Percentiles rank a stretch among this genome's conserved stretches.
Evolutionary conservation across 352 stramenopile species (phyloP).

Genomic region (Phytophthora hibernalis): DNA sequence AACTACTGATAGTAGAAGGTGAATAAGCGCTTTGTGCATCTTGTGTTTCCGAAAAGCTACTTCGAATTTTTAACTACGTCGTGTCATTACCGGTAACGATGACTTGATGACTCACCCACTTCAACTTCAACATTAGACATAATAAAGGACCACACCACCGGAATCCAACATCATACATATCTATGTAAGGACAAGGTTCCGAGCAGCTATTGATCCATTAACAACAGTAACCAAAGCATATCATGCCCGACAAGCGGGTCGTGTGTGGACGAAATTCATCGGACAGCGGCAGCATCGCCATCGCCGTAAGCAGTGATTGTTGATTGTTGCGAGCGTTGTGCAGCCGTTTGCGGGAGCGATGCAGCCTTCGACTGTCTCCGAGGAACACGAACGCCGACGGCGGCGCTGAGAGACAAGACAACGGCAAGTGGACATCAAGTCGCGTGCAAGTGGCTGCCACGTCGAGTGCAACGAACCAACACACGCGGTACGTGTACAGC

Average conservation of each 20-base stretch:
- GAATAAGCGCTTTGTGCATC: conserved; percentile 26
- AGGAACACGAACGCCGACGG: conserved; percentile 23
- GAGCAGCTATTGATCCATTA: too few species aligned
- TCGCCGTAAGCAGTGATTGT: conserved; percentile 28
- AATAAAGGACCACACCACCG: too few species aligned
- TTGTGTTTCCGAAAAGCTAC: too few species aligned
- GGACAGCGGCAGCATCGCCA: neutral
- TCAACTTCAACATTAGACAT: neutral
- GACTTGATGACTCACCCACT: neutral
- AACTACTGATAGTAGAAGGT: conserved; percentile 53
- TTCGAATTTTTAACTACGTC: too few species aligned
- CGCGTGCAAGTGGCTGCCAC: conserved; percentile 7
- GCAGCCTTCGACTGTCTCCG: conserved; percentile 24
- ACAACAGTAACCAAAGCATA: too few species aligned
- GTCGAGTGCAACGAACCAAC: neutral
- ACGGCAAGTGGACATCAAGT: conserved; percentile 26
- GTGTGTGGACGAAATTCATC: too few species aligned
- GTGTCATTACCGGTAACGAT: too few species aligned
- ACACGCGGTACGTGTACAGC: neutral
- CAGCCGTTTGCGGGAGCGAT: conserved; percentile 9
- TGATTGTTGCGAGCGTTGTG: conserved; percentile 16
- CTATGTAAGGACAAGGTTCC: too few species aligned
- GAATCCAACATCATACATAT: too few species aligned
- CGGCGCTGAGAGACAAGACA: conserved; percentile 25
- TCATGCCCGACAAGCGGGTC: too few species aligned